Evolutionary conservation across 768 basidiomycete species (phyloP).

Genomic region (Trametopsis cervina): DNA sequence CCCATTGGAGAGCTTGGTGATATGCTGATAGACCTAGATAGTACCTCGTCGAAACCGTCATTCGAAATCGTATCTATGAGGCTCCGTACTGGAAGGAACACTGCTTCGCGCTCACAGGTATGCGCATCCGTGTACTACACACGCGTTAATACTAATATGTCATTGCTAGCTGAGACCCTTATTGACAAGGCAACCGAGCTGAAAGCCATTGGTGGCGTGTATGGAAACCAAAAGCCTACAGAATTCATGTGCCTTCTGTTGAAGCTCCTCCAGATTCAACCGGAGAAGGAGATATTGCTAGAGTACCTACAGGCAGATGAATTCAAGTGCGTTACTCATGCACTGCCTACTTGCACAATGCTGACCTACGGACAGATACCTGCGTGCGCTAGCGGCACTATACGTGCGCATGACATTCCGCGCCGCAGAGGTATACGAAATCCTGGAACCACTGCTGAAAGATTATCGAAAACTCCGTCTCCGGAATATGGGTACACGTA

Average conservation of each 20-base stretch:
- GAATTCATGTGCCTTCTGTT: conserved; percentile 89
- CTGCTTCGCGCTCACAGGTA: conserved; percentile 94
- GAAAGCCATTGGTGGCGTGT: conserved; percentile 84
- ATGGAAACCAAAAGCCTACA: conserved; percentile 91
- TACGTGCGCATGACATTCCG: conserved; percentile 95
- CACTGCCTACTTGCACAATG: background rate
- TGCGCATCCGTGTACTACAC: conserved; percentile 15
- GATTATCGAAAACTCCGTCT: conserved; percentile 88
- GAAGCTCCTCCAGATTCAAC: conserved; percentile 94
- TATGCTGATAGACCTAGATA: conserved; percentile 28
- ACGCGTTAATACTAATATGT: background rate
- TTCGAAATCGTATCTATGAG: conserved; percentile 94
- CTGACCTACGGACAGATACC: conserved; percentile 50
- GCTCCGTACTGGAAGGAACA: conserved; percentile 96
- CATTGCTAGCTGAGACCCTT: conserved; percentile 67
- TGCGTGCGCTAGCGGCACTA: conserved; percentile 87
- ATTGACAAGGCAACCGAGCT: conserved; percentile 91
- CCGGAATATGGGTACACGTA: conserved; percentile 64
- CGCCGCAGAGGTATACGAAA: conserved; percentile 84
- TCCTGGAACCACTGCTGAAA: conserved; percentile 89
- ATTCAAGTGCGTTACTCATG: conserved; percentile 74
- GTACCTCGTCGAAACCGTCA: conserved; percentile 94
- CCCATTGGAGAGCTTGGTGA: background rate
- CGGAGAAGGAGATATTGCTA: conserved; percentile 93
- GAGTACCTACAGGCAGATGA: conserved; percentile 96